These are phyloP conservation scores for Neonectria coccinea DNA, from an alignment of 2,329 filamentous ascomycete species.

Conservation along the genomic window DNA sequence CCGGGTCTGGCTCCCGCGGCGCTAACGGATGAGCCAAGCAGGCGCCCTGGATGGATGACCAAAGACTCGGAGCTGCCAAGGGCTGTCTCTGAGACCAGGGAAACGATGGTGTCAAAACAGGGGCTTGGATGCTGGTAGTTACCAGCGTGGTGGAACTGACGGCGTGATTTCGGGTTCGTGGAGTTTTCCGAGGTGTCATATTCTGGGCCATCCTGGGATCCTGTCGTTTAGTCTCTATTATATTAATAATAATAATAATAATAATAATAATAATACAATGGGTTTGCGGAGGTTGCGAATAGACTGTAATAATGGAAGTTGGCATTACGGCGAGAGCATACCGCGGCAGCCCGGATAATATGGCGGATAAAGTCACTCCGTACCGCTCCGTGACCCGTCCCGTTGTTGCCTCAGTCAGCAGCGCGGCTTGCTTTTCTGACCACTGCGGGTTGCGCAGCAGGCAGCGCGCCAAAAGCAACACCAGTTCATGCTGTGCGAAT, in stretches of 20 bases:
- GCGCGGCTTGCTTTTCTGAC: conserved; percentile 2
- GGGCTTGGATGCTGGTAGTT: conserved; percentile 20
- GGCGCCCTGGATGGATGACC: conserved; percentile 15
- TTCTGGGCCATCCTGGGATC: background rate
- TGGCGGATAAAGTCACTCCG: conserved; percentile 2
- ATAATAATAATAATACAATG: background rate
- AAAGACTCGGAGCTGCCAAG: conserved; percentile 33
- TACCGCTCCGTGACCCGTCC: background rate
- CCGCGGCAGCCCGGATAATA: background rate
- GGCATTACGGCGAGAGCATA: conserved; percentile 20
- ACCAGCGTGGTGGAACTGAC: conserved; percentile 24
- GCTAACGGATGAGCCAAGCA: conserved; percentile 19
- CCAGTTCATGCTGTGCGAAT: background rate
- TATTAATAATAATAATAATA: conserved; percentile 5
- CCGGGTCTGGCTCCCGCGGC: conserved; percentile 34
- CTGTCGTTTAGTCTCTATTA: conserved; percentile 3
- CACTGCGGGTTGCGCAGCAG: conserved; percentile 15
- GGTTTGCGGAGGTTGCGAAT: background rate
- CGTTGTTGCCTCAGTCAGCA: background rate
- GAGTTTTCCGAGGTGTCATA: conserved; percentile 21
- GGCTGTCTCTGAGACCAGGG: conserved; percentile 24
- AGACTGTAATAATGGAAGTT: background rate
- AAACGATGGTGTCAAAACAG: conserved; percentile 25
- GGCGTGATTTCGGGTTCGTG: conserved; percentile 23
- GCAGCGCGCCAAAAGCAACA: conserved; percentile 6